Conservation (phyloP, 495 filamentous ascomycete species). For the Aspergillus sclerotiicarbonarius region DNA sequence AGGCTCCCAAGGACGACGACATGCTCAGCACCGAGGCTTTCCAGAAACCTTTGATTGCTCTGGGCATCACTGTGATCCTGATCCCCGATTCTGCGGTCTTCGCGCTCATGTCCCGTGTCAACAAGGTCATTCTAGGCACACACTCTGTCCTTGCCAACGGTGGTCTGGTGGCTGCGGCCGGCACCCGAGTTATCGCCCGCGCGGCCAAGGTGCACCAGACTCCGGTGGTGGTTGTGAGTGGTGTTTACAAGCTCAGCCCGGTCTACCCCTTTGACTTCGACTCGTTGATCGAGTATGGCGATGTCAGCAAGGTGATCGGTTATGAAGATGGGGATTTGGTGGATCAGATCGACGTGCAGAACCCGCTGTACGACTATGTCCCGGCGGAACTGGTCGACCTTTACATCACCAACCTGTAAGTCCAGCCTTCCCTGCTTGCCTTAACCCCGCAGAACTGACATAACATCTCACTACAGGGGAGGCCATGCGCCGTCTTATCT, state of each 20-base stretch:
- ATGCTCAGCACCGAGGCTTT: constrained; percentile 55
- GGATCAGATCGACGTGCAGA: constrained; percentile 72
- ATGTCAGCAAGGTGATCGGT: constrained; percentile 66
- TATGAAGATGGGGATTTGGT: constrained; percentile 75
- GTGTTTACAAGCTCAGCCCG: constrained; percentile 87
- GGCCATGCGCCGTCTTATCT: constrained; percentile 79
- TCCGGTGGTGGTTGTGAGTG: constrained; percentile 79
- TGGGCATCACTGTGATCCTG: constrained; percentile 76
- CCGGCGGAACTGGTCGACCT: constrained; percentile 78
- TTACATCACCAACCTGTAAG: constrained; percentile 92
- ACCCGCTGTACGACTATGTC: constrained; percentile 80
- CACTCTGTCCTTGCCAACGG: constrained; percentile 85
- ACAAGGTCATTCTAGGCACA: constrained; percentile 87
- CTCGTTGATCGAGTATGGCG: constrained; percentile 75
- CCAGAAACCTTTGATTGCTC: constrained; percentile 69
- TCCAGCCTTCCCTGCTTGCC: constrained; percentile 18
- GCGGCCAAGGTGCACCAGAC: constrained; percentile 77
- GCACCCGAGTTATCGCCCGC: constrained; percentile 72
- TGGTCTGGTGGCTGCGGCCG: constrained; percentile 75
- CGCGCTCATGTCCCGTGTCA: constrained; percentile 88
- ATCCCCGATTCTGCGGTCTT: constrained; percentile 82
- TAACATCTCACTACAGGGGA: constrained; percentile 51
- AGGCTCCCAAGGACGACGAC: constrained; percentile 40
- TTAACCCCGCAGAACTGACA: constrained; percentile 16
- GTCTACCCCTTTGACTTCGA: constrained; percentile 79